These are phyloP conservation scores for Theileria sp. DNA, from an alignment of 169 alveolate species.

Conservation along the genomic window DNA sequence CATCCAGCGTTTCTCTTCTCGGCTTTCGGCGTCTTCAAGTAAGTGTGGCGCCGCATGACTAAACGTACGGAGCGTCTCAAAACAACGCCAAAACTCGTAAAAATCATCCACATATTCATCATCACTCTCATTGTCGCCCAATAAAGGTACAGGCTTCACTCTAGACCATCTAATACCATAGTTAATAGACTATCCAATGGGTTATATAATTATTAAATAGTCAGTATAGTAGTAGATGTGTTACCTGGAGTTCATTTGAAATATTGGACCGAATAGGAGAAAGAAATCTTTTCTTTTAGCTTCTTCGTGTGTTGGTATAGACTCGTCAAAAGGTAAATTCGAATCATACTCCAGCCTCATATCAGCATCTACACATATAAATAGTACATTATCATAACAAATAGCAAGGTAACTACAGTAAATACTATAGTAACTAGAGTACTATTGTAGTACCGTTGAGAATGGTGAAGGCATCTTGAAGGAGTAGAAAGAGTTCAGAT, in stretches of 20 bases:
- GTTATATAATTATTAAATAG: no score
- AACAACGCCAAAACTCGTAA: slow-evolving; percentile 88
- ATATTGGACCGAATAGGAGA: slow-evolving; percentile 77
- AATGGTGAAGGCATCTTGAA: slow-evolving; percentile 91
- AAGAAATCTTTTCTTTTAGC: slow-evolving; percentile 74
- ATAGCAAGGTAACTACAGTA: no score
- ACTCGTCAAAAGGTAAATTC: slow-evolving; percentile 90
- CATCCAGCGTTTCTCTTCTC: slow-evolving; percentile 94
- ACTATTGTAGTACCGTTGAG: slow-evolving; percentile 84
- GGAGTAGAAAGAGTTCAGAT: slow-evolving; percentile 76
- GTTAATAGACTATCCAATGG: no score
- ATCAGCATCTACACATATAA: slow-evolving; percentile 29
- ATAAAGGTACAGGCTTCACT: slow-evolving; percentile 88
- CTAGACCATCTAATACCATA: slow-evolving; percentile 79
- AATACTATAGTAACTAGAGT: slow-evolving; percentile 44
- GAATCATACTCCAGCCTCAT: slow-evolving; percentile 88
- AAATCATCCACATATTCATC: slow-evolving; percentile 83
- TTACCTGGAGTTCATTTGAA: slow-evolving; percentile 61
- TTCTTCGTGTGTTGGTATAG: slow-evolving; percentile 83
- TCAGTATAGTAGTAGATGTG: not conserved
- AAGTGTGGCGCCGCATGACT: slow-evolving; percentile 87
- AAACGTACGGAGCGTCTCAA: slow-evolving; percentile 88
- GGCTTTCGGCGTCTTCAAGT: slow-evolving; percentile 87
- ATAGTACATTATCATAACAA: not conserved
- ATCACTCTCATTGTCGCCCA: slow-evolving; percentile 85